Base-by-base conservation (phyloP, 352 stramenopile genomes). In the Pythium vanterpoolii region DNA sequence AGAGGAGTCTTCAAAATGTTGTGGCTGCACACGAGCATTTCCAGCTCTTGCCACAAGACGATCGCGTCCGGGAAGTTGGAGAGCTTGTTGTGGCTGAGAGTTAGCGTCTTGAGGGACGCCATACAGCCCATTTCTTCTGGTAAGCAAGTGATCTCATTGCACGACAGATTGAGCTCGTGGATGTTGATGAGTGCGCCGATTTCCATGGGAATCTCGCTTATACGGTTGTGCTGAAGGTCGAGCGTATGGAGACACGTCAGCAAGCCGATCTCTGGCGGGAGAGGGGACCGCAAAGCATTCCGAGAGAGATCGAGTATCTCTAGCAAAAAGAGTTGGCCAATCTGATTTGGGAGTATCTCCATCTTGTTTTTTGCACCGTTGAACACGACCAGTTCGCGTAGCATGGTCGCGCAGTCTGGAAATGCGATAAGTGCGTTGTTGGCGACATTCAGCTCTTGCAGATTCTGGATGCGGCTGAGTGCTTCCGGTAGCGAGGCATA, bases 81-180 rank as follows among this genome's bases (percentile, higher is more conserved):
- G 9, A 95, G 48, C 4, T 62, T 58, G 52, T 95, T 95, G 57
- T 84, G 72, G 9, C 70, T 78, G 10, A 88, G 38, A 52, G 84
- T 46, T 34, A 91, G 28, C 5, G 34, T 27, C 10, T 60, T 58
- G 3, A 95, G 60, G 4, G 62, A 71, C 9, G 52, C 50, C 10
- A 87, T 67, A 30, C 72, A 88, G 1, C 83, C 79, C 14, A 92
- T 68, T 36, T 85, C 77, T 45, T 88, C 72, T 1, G 86, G 86
- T 2, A 95, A 62, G 18, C 28, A 14, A 0, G 43, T 18, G 16
- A 93, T 57, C 33, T 75, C 56, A 65, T 93, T 93, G 72, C 79
- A 83, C 16, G 76, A 78, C 21, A 92, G 34, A 39, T 86, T 55
- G 16, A 95, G 62, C 44, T 77, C 62, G 11, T 60, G 50, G 33